Evolutionary conservation across 345 rosid genomes (phyloP), one percentile per base, ranked within the genome.

Genomic region (Trapa bicornis): DNA sequence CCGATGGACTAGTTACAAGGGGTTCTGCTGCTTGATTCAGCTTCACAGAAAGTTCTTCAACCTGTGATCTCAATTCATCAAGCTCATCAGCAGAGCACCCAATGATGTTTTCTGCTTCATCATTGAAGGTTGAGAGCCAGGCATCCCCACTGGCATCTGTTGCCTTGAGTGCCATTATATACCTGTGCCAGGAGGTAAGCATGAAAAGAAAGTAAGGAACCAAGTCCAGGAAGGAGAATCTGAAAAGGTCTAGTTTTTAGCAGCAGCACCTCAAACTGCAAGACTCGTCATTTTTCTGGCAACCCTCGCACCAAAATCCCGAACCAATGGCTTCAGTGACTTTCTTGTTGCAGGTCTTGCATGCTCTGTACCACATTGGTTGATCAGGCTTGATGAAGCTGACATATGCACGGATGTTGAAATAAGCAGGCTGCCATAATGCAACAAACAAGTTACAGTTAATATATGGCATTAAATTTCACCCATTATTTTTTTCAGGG

Each of bases 301-400:
- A 93, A 58, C 91, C 92, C 76, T 93, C 98, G 71, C 98, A 93
- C 97, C 97, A 93, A 70, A 84, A 93, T 41, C 98, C 97, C 64
- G 96, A 87, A 68, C 84, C 96, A 35, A 90, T 50, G 14, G 87
- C 89, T 73, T 87, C 97, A 3, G 94, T 93, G 54, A 93, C 97
- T 72, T 93, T 93, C 81, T 87, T 93, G 83, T 87, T 88, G 79
- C 98, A 93, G 22, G 91, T 82, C 76, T 93, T 93, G 77, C 98
- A 93, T 61, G 95, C 97, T 22, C 86, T 87, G 73, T 93, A 93
- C 97, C 97, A 93, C 96, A 93, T 90, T 13, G 88, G 76, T 72
- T 93, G 96, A 61, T 93, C 97, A 68, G 94, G 81, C 82, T 74
- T 90, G 79, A 93, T 88, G 72, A 85, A 86, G 79, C 92, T 87